phyloP scores from a whole-genome alignment of 108 stramenopile species.

The Fragilaria crotonensis region DNA sequence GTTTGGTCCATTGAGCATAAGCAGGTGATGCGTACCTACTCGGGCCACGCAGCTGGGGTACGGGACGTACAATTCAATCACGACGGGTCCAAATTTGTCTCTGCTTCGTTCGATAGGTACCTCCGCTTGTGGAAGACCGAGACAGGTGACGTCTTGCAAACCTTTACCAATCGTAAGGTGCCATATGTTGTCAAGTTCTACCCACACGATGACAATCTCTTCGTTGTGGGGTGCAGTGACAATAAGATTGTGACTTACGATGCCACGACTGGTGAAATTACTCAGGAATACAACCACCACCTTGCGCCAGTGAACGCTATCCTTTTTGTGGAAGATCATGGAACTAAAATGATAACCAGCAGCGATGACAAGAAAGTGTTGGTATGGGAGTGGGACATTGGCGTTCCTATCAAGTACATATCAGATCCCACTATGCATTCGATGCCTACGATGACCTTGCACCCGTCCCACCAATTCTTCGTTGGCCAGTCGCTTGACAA shows the following conservation, averaged over 20 bases:
- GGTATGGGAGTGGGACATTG: constrained; percentile 99
- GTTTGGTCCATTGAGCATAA: constrained; percentile 73
- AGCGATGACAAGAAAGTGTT: constrained; percentile 98
- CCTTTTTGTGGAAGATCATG: constrained; percentile 91
- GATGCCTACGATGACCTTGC: constrained; percentile 89
- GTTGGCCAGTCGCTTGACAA: constrained; percentile 94
- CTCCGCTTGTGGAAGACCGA: constrained; percentile 96
- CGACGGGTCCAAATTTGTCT: constrained; percentile 83
- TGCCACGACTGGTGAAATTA: constrained; percentile 81
- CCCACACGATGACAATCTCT: constrained; percentile 91
- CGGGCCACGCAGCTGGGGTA: constrained; percentile 91
- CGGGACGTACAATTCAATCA: constrained; percentile 90
- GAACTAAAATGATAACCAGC: constrained; percentile 86
- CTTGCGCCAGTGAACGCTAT: constrained; percentile 95
- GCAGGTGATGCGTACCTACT: constrained; percentile 85
- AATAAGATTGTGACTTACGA: constrained; percentile 93
- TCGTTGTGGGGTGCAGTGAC: constrained; percentile 95
- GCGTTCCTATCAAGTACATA: constrained; percentile 98
- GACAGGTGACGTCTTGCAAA: constrained; percentile 81
- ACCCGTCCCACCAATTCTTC: constrained; percentile 76
- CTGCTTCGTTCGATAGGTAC: constrained; percentile 89
- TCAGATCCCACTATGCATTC: constrained; percentile 98
- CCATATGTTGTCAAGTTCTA: constrained; percentile 92
- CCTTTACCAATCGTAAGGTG: constrained; percentile 91
- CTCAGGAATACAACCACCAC: constrained; percentile 99